Conservation (phyloP, 202 grass and related monocot genomes). For the Dendrocalamus latiflorus region DNA sequence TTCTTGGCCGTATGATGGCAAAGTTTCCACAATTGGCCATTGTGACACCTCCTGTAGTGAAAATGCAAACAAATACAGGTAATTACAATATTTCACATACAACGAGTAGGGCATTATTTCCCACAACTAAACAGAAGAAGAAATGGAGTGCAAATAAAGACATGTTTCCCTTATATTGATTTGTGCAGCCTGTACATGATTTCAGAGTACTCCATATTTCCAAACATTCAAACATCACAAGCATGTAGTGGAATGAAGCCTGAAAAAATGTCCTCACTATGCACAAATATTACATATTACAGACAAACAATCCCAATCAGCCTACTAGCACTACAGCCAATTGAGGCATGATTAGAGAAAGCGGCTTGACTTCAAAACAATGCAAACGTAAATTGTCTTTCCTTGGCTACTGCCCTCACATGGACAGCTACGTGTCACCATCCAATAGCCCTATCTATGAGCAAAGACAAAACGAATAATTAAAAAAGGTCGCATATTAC, state of each 20-base stretch:
- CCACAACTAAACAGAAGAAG: not conserved
- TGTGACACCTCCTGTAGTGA: too few species aligned
- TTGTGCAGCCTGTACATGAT: not conserved
- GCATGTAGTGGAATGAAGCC: not conserved
- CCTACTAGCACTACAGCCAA: constrained; percentile 7
- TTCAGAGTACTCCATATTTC: not conserved
- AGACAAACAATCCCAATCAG: constrained; percentile 20
- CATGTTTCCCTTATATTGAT: not conserved
- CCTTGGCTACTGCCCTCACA: constrained; percentile 25
- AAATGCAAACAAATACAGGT: too few species aligned
- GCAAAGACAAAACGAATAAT: not conserved
- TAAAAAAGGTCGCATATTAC: not conserved
- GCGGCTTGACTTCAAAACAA: constrained; percentile 53
- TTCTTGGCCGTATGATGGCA: constrained; percentile 82
- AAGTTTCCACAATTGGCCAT: constrained; percentile 75
- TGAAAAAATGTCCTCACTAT: not conserved
- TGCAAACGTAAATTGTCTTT: constrained; percentile 21
- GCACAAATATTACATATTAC: constrained; percentile 3
- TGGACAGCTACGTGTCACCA: constrained; percentile 26
- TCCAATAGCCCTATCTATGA: not conserved
- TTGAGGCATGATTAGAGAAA: constrained; percentile 32
- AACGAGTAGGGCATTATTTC: not conserved
- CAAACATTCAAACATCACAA: not conserved
- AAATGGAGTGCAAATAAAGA: not conserved
- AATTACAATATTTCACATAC: not conserved